Evolutionary conservation across 495 filamentous ascomycete species (phyloP).

Genomic region (Trichoderma gamsii): DNA sequence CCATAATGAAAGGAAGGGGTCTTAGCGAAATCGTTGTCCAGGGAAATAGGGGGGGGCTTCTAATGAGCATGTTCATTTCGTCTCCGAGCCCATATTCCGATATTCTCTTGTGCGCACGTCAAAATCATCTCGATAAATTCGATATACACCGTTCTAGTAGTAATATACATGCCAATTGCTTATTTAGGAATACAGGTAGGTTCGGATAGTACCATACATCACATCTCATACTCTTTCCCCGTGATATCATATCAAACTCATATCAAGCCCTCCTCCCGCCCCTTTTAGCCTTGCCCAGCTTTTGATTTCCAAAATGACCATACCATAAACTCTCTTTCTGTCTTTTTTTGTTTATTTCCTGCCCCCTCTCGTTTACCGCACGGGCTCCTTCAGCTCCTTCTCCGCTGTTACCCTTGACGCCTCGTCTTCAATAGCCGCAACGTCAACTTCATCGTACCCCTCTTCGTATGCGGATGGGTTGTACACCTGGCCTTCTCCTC

Average conservation of each 20-base stretch:
- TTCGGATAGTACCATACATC: neutral
- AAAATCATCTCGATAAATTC: constrained; percentile 8
- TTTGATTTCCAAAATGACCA: neutral
- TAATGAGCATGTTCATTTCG: constrained; percentile 12
- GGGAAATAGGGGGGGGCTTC: neutral
- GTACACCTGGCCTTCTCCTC: constrained; percentile 40
- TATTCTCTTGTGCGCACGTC: neutral
- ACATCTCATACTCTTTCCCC: neutral
- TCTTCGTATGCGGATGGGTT: constrained; percentile 38
- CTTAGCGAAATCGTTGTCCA: neutral
- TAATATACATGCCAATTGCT: constrained; percentile 9
- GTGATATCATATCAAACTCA: neutral
- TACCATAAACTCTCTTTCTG: neutral
- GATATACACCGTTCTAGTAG: neutral
- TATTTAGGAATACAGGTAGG: neutral
- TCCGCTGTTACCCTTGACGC: neutral
- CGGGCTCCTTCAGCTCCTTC: neutral
- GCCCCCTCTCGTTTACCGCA: neutral
- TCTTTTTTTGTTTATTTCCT: neutral
- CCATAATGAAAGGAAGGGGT: neutral
- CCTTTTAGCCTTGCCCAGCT: neutral
- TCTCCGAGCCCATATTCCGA: neutral
- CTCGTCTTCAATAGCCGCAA: neutral
- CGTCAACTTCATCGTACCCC: constrained; percentile 14
- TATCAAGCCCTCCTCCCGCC: neutral